Evolutionary conservation across 768 basidiomycete species (phyloP).

Genomic region (Dioszegia hungarica): DNA sequence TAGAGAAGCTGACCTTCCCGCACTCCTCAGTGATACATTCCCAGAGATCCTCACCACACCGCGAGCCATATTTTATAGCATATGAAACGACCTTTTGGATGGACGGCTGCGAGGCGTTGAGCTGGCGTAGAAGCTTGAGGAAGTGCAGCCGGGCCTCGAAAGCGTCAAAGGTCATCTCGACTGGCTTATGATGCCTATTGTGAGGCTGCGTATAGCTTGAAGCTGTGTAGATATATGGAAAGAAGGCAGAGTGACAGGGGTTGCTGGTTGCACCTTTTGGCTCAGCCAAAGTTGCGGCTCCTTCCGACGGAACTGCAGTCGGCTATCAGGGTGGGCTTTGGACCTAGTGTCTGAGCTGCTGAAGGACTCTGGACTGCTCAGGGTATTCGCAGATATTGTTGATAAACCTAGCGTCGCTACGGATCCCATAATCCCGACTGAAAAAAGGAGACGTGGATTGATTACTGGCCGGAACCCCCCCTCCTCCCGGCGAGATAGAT

Average conservation of each 20-base stretch:
- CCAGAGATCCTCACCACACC: constrained; percentile 88
- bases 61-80: constrained; percentile 75
- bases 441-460: no score
- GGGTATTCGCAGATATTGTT: no score
- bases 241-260: not conserved
- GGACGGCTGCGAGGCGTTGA: constrained; percentile 78
- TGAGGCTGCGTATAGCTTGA: no score
- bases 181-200: not conserved
- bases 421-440: no score
- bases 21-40: constrained; percentile 88
- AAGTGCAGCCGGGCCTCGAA: constrained; percentile 62
- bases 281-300: no score
- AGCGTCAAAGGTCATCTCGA: constrained; percentile 44
- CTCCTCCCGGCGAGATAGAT: no score
- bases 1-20: constrained; percentile 60
- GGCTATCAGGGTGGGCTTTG: not conserved
- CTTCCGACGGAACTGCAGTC: not conserved
- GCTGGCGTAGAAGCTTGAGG: constrained; percentile 58
- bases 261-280: no score
- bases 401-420: no score
- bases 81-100: constrained; percentile 82
- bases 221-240: not conserved
- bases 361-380: no score
- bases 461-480: no score
- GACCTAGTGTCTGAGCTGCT: no score